Base-by-base conservation (phyloP, 2,329 filamentous ascomycete species). In the Pleoardoris graminearum region DNA sequence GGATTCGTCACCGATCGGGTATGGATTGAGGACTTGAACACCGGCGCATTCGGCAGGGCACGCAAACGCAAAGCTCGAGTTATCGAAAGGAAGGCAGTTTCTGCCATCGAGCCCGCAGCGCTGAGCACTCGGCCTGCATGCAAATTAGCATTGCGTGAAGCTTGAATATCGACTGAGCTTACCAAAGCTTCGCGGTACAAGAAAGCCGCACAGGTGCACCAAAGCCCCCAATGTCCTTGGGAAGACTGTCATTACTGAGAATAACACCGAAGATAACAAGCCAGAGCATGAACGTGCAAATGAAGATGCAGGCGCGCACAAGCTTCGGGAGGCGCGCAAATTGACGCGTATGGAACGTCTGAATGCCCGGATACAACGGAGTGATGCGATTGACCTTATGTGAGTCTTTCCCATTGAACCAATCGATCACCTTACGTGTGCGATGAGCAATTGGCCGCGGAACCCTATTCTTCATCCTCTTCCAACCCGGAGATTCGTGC, bases 171-270 rank as follows among this genome's bases (percentile, higher is more conserved):
- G 21, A 11, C 7, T 6, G 23, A 39, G 51, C 66, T 11, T 77
- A 80, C 88, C 89, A 94, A 66, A 89, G 88, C 7, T 83, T 81
- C 42, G 81, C 78, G 14, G 82, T 81, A 70, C 90, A 94, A 12
- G 83, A 78, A 47, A 93, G 82, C 53, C 80, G 78, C 41, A 81
- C 78, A 0, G 89, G 88, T 41, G 76, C 77, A n/a, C 88, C 88
- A 76, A 85, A 89, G 37, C 82, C 85, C n/a, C 79, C 80, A 46
- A 92, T 81, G 58, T 88, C 82, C 21, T 79, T 65, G 1, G 77
- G 73, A 44, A 77, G 73, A 14, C 82, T 79, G 45, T 85, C 85
- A 50, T 81, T 77, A 59, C 84, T 82, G 71, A 89, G 81, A 29
- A 92, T 80, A 23, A 90, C 70, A 21, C 82, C 81, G 68, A 92